Percentiles rank a stretch among this genome's conserved stretches.
Evolutionary conservation across 2,329 filamentous ascomycete genomes (phyloP).

Genomic region (Aspergillus sojae): DNA sequence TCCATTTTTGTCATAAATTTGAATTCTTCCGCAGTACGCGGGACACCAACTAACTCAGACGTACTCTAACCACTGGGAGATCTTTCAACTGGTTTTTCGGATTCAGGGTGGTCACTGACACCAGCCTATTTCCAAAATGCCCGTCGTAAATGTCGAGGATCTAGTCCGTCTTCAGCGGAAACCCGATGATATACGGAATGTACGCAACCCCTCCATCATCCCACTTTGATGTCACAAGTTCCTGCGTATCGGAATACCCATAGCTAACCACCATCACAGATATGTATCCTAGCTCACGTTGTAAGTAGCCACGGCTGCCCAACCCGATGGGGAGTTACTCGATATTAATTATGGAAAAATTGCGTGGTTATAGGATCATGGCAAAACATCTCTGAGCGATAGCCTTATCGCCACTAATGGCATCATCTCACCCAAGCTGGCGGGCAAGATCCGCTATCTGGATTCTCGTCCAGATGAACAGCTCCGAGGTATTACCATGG

Average conservation of each 20-base stretch:
- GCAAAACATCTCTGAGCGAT: slow-evolving; percentile 96
- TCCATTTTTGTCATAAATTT: slow-evolving; percentile 9
- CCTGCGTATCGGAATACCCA: slow-evolving; percentile 10
- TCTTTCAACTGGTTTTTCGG: slow-evolving; percentile 12
- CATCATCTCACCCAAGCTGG: slow-evolving; percentile 96
- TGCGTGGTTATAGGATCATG: slow-evolving; percentile 70
- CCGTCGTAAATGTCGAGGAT: slow-evolving; percentile 86
- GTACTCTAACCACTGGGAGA: slow-evolving; percentile 13
- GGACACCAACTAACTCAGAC: slow-evolving; percentile 13
- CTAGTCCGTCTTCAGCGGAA: slow-evolving; percentile 86
- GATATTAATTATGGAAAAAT: slow-evolving; percentile 15
- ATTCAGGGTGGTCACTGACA: slow-evolving; percentile 16
- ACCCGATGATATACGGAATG: slow-evolving; percentile 88
- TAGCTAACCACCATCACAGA: slow-evolving; percentile 57
- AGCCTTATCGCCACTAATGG: slow-evolving; percentile 97
- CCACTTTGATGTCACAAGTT: slow-evolving; percentile 27
- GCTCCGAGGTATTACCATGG: slow-evolving; percentile 97
- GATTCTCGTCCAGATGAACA: slow-evolving; percentile 97
- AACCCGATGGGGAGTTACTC: neutral
- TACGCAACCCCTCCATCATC: slow-evolving; percentile 53
- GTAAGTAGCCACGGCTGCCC: slow-evolving; percentile 49
- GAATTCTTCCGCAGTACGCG: slow-evolving; percentile 14
- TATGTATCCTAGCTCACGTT: slow-evolving; percentile 94
- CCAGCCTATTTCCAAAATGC: slow-evolving; percentile 64
- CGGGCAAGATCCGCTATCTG: slow-evolving; percentile 96